phyloP scores from a whole-genome alignment of 495 filamentous ascomycete genomes.

The Penicillium bovifimosum region DNA sequence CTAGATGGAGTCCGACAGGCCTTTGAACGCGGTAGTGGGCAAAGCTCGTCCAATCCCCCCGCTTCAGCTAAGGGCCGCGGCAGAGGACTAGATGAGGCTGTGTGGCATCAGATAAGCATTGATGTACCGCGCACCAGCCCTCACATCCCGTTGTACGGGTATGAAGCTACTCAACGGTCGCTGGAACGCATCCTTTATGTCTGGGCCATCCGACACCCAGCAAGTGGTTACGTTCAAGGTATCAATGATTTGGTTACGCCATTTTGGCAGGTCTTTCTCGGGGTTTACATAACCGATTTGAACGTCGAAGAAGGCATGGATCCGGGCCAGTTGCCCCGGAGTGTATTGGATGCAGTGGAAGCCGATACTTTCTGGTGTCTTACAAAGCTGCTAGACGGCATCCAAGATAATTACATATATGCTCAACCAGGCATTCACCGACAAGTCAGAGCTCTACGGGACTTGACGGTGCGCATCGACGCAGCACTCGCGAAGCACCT shows the following conservation, averaged over 20 bases:
- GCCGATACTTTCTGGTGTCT: slow-evolving; percentile 98
- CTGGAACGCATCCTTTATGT: slow-evolving; percentile 93
- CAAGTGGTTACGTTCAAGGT: slow-evolving; percentile 95
- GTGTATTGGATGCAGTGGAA: slow-evolving; percentile 94
- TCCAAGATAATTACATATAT: slow-evolving; percentile 98
- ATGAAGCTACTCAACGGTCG: slow-evolving; percentile 91
- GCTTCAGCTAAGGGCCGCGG: slow-evolving; percentile 42
- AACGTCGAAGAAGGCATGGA: slow-evolving; percentile 94
- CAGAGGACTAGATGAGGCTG: slow-evolving; percentile 83
- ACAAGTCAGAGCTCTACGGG: slow-evolving; percentile 80
- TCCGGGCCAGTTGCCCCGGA: slow-evolving; percentile 82
- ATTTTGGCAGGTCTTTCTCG: slow-evolving; percentile 96
- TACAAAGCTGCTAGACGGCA: slow-evolving; percentile 92
- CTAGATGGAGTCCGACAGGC: slow-evolving; percentile 92
- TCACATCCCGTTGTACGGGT: slow-evolving; percentile 88
- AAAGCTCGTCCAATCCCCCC: slow-evolving; percentile 29
- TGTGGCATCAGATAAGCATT: slow-evolving; percentile 99
- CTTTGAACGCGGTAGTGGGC: slow-evolving; percentile 65
- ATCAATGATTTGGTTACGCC: slow-evolving; percentile 98
- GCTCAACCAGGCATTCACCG: slow-evolving; percentile 94
- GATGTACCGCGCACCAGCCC: slow-evolving; percentile 97
- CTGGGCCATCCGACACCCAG: slow-evolving; percentile 95
- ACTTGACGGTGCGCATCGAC: slow-evolving; percentile 88
- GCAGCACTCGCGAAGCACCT: slow-evolving; percentile 78
- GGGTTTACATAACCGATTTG: slow-evolving; percentile 86